Evolutionary conservation across 2,329 filamentous ascomycete species (phyloP).

Genomic region (Diaporthe citriasiana): DNA sequence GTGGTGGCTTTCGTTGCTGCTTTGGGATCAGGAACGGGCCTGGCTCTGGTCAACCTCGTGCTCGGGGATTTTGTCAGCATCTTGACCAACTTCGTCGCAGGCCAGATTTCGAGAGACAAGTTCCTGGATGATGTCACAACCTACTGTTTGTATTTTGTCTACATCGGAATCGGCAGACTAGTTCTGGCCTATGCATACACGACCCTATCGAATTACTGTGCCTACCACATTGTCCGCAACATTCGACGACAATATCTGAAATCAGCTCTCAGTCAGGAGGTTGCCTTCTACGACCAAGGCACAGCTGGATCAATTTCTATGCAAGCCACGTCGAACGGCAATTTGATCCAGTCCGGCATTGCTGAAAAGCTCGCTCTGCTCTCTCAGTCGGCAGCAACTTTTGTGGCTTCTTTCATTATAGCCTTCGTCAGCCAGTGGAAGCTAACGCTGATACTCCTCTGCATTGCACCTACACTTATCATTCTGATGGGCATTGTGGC

Average conservation of each 20-base stretch:
- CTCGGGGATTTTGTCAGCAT: slow-evolving; percentile 4
- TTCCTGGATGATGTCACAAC: slow-evolving; percentile 5
- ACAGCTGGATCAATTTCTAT: slow-evolving; percentile 56
- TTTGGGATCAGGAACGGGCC: not conserved
- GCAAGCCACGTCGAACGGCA: slow-evolving; percentile 16
- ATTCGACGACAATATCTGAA: slow-evolving; percentile 55
- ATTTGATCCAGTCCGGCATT: slow-evolving; percentile 6
- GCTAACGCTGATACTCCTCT: slow-evolving; percentile 58
- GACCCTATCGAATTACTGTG: not conserved
- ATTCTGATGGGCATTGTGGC: not conserved
- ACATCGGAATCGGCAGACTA: not conserved
- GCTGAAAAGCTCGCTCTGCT: slow-evolving; percentile 48
- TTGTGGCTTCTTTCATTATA: slow-evolving; percentile 53
- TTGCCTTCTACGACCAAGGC: slow-evolving; percentile 66
- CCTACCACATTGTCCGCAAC: slow-evolving; percentile 42
- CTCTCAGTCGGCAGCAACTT: slow-evolving; percentile 52
- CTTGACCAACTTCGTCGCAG: slow-evolving; percentile 6
- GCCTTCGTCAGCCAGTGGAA: slow-evolving; percentile 56
- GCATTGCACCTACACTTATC: slow-evolving; percentile 56
- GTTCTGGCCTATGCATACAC: not conserved
- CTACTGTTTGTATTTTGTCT: slow-evolving; percentile 13
- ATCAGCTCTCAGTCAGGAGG: slow-evolving; percentile 64
- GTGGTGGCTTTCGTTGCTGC: not conserved
- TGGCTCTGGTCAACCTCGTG: slow-evolving; percentile 20
- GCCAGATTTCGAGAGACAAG: not conserved